phyloP scores from a whole-genome alignment of 306 rosid genomes.

The Inga laurina region DNA sequence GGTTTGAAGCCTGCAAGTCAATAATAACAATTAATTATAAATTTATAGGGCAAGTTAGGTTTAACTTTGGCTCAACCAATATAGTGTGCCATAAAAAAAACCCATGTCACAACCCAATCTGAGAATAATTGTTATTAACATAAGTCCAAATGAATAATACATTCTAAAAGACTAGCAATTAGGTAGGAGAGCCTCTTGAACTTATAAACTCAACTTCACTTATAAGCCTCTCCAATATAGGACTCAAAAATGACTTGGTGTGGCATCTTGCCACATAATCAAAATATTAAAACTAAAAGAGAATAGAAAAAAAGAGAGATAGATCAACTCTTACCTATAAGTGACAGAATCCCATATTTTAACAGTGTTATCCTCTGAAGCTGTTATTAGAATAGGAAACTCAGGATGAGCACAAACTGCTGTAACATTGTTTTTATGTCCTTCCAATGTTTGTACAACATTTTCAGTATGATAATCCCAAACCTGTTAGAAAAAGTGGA shows the following conservation, averaged over 20 bases:
- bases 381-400: conserved; percentile 53
- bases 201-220: no score
- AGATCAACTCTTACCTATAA: conserved; percentile 29
- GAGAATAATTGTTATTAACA: not conserved
- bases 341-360: conserved; percentile 54
- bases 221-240: no score
- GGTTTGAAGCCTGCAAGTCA: conserved; percentile 45
- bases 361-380: conserved; percentile 62
- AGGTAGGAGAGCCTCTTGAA: no score
- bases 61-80: not conserved
- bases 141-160: no score
- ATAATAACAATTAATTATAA: not conserved
- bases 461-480: conserved; percentile 52
- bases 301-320: not conserved
- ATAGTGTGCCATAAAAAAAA: not conserved
- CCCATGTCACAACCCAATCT: not conserved
- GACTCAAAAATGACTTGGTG: no score
- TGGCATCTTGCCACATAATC: not conserved
- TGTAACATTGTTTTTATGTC: conserved; percentile 58
- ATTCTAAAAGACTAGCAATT: no score
- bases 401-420: conserved; percentile 53
- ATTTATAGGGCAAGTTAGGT: not conserved
- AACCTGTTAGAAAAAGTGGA: conserved; percentile 35
- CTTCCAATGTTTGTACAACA: conserved; percentile 55
- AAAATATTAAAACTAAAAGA: not conserved